These are phyloP conservation scores for Acacia pycnantha DNA, from an alignment of 331 rosid genomes.

Conservation along the genomic window DNA sequence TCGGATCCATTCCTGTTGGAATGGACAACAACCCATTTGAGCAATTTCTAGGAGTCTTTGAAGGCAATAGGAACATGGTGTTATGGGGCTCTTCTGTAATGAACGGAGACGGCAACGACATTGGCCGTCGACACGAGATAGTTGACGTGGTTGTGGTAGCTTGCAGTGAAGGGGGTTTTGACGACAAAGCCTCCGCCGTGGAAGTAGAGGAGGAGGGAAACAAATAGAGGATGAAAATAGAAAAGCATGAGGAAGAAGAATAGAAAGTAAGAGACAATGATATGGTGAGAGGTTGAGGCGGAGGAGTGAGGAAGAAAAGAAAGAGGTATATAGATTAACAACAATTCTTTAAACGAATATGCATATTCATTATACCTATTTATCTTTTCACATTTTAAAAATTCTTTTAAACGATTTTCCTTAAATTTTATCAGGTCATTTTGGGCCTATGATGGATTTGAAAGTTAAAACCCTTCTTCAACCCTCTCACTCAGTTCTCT, in stretches of 20 bases:
- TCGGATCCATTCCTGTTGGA: constrained; percentile 27
- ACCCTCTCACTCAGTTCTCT: neutral
- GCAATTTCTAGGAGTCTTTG: constrained; percentile 38
- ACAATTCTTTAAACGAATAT: no score
- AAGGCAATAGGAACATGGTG: constrained; percentile 29
- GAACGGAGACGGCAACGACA: constrained; percentile 33
- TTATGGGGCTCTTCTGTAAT: constrained; percentile 40
- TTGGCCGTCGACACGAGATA: constrained; percentile 15
- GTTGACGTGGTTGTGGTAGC: constrained; percentile 26
- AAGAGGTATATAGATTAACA: no score
- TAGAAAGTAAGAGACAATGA: no score
- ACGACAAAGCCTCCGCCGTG: constrained; percentile 37
- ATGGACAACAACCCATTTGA: constrained; percentile 39
- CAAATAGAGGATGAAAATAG: no score
- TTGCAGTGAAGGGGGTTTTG: constrained; percentile 27
- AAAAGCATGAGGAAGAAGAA: no score
- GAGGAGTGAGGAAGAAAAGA: no score
- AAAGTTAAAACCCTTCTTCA: neutral
- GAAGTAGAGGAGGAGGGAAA: constrained; percentile 31
- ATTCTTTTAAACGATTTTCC: no score
- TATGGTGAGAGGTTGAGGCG: no score
- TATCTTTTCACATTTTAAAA: no score
- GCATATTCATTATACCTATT: no score
- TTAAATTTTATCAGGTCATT: no score
- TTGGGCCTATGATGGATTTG: neutral